These are phyloP conservation scores for Tylopilus vinaceipallidus DNA, from an alignment of 768 basidiomycete genomes.

Conservation along the genomic window DNA sequence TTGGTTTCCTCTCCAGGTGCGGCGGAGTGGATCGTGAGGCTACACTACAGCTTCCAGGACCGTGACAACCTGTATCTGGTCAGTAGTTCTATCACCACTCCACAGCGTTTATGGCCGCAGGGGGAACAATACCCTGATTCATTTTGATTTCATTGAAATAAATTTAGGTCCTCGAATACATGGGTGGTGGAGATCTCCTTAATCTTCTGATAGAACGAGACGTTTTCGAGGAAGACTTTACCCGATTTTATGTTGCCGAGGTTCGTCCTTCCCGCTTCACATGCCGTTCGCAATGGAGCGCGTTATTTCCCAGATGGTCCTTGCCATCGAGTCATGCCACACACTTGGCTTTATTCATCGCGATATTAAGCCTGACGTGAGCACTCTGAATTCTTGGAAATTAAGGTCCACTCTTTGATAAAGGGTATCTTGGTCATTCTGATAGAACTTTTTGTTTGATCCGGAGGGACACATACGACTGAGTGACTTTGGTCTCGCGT, in stretches of 20 bases:
- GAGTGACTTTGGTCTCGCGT: conserved; percentile 95
- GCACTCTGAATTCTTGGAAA: conserved; percentile 31
- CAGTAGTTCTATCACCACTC: conserved; percentile 39
- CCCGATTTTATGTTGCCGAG: conserved; percentile 93
- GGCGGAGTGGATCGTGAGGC: conserved; percentile 91
- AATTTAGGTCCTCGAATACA: conserved; percentile 83
- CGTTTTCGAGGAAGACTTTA: conserved; percentile 87
- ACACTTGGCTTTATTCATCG: conserved; percentile 96
- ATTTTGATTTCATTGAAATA: conserved; percentile 54
- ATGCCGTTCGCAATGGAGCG: conserved; percentile 22
- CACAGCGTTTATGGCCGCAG: conserved; percentile 18
- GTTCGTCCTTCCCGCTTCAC: conserved; percentile 40
- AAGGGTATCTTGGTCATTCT: conserved; percentile 23
- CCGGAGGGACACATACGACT: conserved; percentile 91
- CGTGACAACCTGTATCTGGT: conserved; percentile 93
- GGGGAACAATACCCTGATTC: conserved; percentile 39
- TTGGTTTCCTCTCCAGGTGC: conserved; percentile 68
- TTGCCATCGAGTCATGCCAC: conserved; percentile 92
- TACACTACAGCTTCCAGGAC: conserved; percentile 95
- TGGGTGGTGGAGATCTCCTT: conserved; percentile 95
- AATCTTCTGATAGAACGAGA: conserved; percentile 93
- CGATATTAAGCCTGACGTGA: conserved; percentile 93
- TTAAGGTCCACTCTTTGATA: conserved; percentile 30
- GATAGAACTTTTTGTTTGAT: conserved; percentile 93
- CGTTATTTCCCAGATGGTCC: conserved; percentile 72